Evolutionary conservation across 1,284 basidiomycete species (phyloP), one percentile per base, ranked within the genome.

Genomic region (Dichomitus squalens): DNA sequence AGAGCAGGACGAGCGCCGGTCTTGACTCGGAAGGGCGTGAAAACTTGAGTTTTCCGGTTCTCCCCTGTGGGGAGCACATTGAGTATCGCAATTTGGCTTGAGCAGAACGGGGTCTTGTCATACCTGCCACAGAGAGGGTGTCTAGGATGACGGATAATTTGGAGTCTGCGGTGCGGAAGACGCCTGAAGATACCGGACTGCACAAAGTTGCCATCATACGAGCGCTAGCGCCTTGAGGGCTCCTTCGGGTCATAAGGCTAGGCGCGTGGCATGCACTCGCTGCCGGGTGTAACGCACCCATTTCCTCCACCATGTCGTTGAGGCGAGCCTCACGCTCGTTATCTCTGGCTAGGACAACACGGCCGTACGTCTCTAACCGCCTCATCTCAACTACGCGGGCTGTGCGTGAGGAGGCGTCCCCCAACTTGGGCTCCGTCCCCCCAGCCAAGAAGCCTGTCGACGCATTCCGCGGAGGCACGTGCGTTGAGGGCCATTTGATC

Each of bases 391-490:
- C 74, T 23, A 73, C 74, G 14, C 67, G 68, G 46, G 67, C 78
- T 34, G 61, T 78, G 47, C 79, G 78, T 52, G 79, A 84, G 60
- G 85, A 75, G 29, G 59, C 75, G 0, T 61, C 77, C 29, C 75
- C 83, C 29, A 84, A 83, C 60, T 68, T 86, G 49, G 87, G 87
- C 21, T 76, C 79, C 2, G 74, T 84, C 29, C 80, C 82, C 34
- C 76, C 77, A 29, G 83, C 85, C 58, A 91, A 87, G 78, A 90
- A 85, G 75, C 92, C 92, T 11, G 80, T 94, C 64, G 93, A 93
- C 49, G 92, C 90, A 51, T 88, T 95, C 74, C 85, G 90, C 62
- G 91, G 92, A 74, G 90, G 92, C n/a, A n/a, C n/a, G 92, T 92
- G 62, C 73, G 86, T 73, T 23, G n/a, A 11, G 18, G 35, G 39